Evolutionary conservation across 805 yeast species (phyloP), one percentile per base, ranked within the genome.

Genomic region (Kodamaea neixiangensis): DNA sequence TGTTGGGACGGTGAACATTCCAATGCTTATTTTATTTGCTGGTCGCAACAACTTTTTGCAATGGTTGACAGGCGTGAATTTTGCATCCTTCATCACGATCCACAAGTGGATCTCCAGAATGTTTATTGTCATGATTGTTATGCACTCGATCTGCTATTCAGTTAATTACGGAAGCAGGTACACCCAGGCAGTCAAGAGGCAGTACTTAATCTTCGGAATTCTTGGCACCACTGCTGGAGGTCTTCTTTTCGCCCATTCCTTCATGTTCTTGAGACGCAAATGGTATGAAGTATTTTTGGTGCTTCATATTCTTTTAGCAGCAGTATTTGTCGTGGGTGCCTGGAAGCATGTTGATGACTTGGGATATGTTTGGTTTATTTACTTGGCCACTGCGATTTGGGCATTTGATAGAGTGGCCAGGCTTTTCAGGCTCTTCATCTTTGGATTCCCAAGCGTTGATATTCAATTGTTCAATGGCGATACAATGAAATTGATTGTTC

Each of bases 21-120:
- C 93, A 0, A 61, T 78, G 5, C 62, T 83, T n/a, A 78, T 81
- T 53, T 66, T 86, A 50, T 85, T 87, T 65, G 89, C 89, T 4
- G 85, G 86, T 22, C 51, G 68, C 18, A 63, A 64, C 55, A 63
- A 64, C 42, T 52, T 56, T 14, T 35, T 54, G 37, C 57, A 54
- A 33, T 54, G 52, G 55, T 3, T 54, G 19, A 55, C 60, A 3
- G 43, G 57, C 6, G 51, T 55, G 51, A 50, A 49, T 18, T 54
- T 45, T 40, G 52, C 55, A 15, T 48, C 54, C 20, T 22, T 61
- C 49, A 51, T 64, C 50, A 51, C 61, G 29, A 56, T 56, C 41
- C 68, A 64, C 49, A 60, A 54, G 39, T 63, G 66, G 66, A 37
- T 55, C 40, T 62, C 61, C 13, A 44, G 67, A 34, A 39, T 60